Conservation (phyloP, 768 basidiomycete species). For the Suillus americanus region DNA sequence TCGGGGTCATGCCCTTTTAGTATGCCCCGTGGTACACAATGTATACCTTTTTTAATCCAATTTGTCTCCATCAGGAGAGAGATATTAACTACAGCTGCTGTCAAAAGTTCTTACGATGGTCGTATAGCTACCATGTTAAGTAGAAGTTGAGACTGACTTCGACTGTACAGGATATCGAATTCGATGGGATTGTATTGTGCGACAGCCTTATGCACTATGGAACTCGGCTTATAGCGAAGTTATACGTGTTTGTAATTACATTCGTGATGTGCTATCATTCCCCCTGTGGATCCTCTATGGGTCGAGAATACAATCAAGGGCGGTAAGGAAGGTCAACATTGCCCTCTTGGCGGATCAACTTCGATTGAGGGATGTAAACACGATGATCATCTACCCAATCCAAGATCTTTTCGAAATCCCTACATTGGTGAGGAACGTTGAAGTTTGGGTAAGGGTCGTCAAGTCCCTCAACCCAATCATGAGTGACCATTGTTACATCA, state of each 20-base stretch:
- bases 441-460: neutral
- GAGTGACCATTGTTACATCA: conserved; percentile 10
- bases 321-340: neutral
- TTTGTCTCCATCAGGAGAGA: too few relatives aligned
- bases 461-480: conserved; percentile 10
- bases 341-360: neutral
- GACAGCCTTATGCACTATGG: neutral
- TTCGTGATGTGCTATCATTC: neutral
- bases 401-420: neutral
- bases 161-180: neutral
- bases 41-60: too few relatives aligned
- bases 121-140: neutral
- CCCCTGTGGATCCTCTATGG: neutral
- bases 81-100: neutral
- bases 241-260: neutral
- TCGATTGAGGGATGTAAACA: neutral
- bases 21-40: too few relatives aligned
- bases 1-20: too few relatives aligned
- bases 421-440: neutral
- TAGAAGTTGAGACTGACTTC: neutral
- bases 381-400: neutral
- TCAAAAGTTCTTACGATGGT: neutral
- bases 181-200: neutral
- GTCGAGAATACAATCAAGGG: neutral
- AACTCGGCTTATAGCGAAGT: neutral